Conservation (phyloP, 768 basidiomycete species). For the Trichaptum fuscoviolaceum region DNA sequence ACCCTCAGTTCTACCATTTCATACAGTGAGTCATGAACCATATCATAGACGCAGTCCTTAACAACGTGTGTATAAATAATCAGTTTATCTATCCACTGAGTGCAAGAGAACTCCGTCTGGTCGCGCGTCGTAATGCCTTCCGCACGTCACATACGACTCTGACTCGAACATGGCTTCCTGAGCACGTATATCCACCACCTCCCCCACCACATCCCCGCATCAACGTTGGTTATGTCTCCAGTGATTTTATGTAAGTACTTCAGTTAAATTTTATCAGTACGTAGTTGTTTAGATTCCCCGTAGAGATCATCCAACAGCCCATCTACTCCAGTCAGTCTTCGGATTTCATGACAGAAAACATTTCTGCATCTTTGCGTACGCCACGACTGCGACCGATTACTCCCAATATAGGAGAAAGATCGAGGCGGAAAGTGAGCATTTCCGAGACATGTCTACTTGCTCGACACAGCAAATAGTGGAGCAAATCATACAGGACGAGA, state of each 20-base stretch:
- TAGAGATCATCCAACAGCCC: constrained; percentile 47
- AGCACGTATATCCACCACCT: constrained; percentile 32
- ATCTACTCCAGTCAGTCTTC: constrained; percentile 49
- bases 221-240: constrained; percentile 45
- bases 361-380: constrained; percentile 42
- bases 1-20: constrained; percentile 43
- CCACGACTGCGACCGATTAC: constrained; percentile 42
- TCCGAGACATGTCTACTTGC: constrained; percentile 38
- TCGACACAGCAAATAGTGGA: constrained; percentile 31
- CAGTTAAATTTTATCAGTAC: neutral
- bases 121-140: constrained; percentile 43
- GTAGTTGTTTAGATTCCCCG: neutral
- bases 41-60: neutral
- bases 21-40: constrained; percentile 31
- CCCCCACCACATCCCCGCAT: constrained; percentile 35
- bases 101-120: constrained; percentile 36
- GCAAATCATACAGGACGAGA: constrained; percentile 35
- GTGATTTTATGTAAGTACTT: constrained; percentile 37
- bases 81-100: constrained; percentile 44
- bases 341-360: constrained; percentile 33
- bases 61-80: too few species aligned
- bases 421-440: constrained; percentile 32
- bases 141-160: constrained; percentile 39
- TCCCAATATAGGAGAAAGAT: constrained; percentile 39
- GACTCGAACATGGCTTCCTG: constrained; percentile 35